Percentiles rank a stretch among this genome's conserved stretches.
Conservation (phyloP, 225 moss, liverwort and hornwort genomes). For the Ulota crispa region DNA sequence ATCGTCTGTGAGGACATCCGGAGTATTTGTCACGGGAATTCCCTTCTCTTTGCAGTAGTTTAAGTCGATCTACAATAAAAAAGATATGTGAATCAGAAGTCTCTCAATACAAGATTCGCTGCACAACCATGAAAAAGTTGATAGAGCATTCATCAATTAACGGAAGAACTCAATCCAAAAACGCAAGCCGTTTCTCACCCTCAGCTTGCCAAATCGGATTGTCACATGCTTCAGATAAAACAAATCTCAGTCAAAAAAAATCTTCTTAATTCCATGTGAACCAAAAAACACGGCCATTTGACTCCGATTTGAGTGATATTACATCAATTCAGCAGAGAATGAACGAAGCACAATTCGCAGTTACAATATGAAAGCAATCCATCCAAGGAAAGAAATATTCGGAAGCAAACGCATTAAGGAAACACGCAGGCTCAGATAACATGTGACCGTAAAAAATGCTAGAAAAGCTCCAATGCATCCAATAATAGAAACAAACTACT, state of each 20-base stretch:
- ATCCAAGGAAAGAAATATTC: neutral
- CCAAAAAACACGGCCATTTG: neutral
- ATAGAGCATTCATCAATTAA: neutral
- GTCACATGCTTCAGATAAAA: neutral
- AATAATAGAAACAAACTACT: neutral
- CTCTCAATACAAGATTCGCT: neutral
- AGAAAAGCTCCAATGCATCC: neutral
- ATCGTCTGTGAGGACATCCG: conserved; percentile 84
- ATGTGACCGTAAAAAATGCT: neutral
- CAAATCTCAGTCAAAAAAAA: neutral
- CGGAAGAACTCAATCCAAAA: neutral
- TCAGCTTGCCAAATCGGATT: neutral
- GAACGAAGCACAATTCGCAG: neutral
- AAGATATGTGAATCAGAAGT: neutral
- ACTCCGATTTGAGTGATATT: neutral
- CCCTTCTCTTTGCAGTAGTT: conserved; percentile 48
- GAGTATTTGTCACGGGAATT: conserved; percentile 65
- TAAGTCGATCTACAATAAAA: conserved; percentile 45
- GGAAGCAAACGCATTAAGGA: neutral
- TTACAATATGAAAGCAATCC: neutral
- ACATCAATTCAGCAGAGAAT: neutral
- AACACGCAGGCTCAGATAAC: neutral
- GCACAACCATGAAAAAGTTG: neutral
- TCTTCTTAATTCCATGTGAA: neutral
- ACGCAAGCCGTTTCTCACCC: neutral